Conservation (phyloP, 495 filamentous ascomycete species). For the Pyrenula massariospora region DNA sequence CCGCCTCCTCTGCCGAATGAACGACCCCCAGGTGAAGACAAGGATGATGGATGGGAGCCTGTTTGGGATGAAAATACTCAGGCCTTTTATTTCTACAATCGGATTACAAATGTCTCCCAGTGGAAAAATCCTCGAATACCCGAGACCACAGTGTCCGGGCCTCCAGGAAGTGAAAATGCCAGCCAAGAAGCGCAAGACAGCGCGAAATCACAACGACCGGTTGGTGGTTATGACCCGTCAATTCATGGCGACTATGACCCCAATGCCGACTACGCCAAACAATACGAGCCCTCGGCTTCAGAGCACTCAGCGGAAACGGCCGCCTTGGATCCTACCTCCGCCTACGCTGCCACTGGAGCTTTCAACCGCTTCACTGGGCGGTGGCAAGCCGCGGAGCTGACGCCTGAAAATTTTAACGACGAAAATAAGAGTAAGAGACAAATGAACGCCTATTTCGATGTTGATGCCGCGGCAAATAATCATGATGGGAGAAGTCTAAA, state of each 20-base stretch:
- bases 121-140: constrained; percentile 86
- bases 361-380: constrained; percentile 93
- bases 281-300: constrained; percentile 20
- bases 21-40: constrained; percentile 33
- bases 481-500: constrained; percentile 88
- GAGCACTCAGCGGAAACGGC: constrained; percentile 17
- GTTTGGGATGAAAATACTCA: constrained; percentile 65
- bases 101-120: constrained; percentile 61
- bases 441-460: constrained; percentile 92
- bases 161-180: constrained; percentile 18
- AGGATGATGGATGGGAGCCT: constrained; percentile 80
- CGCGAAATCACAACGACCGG: constrained; percentile 9
- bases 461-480: constrained; percentile 90
- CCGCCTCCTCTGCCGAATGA: constrained; percentile 40
- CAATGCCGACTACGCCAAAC: constrained; percentile 77
- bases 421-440: constrained; percentile 81
- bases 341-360: constrained; percentile 54
- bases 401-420: constrained; percentile 70
- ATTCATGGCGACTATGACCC: constrained; percentile 96
- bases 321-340: constrained; percentile 18
- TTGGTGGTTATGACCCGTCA: constrained; percentile 82
- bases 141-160: constrained; percentile 14
- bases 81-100: constrained; percentile 85
- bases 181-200: constrained; percentile 1
- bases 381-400: constrained; percentile 55